Base-by-base conservation (phyloP, 352 stramenopile species). In the Peronosclerospora sorghi region DNA sequence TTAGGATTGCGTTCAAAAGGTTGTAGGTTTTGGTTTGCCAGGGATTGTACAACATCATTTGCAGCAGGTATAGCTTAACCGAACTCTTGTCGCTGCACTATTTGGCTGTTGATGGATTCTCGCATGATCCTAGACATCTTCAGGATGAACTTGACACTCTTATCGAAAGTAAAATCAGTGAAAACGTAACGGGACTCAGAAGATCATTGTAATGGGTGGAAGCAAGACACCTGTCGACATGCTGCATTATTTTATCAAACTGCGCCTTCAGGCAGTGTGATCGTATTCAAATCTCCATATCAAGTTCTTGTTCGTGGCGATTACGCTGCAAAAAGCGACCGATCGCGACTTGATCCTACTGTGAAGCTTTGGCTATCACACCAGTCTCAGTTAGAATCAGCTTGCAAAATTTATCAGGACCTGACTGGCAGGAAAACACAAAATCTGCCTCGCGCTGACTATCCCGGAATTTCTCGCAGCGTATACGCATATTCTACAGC, bases 191-290 rank as follows among this genome's bases (percentile, higher is more conserved):
- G 6, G 71, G 79, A 28, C 55, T 88, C 8, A 44, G 26, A 54
- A 53, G 27, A 44, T 84, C 10, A 36, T 72, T 34, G 41, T 0
- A 71, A 83, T 37, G 60, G 59, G 7, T 90, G 77, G 77, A 62
- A 65, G n/a, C 66, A 85, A 52, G 65, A 83, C 29, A 48, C 42
- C 8, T 65, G 56, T 17, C 66, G 67, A 35, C 57, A 48, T 7
- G 51, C 71, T 30, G 73, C 68, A 18, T 43, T 62, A 7, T 48
- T 67, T 17, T 81, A 66, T 39, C 66, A 83, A 55, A 69, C 54
- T 10, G 62, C 59, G 12, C 61, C n/a, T 90, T 2, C 77, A 90
- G 35, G 63, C 61, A 17, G 52, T 83, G 71, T 39, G 74, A 88
- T 52, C 71, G 73, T 39, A 88, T 87, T 34, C 69, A 65, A 4